Evolutionary conservation across 208 protist species (phyloP).

Genomic region (Trypanosomatidae sp.): DNA sequence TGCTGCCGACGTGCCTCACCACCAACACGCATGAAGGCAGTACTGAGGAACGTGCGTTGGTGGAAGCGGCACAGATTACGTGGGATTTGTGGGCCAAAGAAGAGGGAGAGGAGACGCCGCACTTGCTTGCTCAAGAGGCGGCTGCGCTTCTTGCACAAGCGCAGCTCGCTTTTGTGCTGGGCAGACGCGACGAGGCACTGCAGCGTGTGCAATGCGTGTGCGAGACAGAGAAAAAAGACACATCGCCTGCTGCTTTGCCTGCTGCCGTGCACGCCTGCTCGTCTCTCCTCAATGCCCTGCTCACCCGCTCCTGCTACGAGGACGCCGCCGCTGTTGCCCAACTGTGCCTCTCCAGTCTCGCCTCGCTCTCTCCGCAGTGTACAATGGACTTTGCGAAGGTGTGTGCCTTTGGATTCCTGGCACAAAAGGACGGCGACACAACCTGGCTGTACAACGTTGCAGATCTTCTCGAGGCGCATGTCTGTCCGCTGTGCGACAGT

Average conservation of each 20-base stretch:
- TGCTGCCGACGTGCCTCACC: no score
- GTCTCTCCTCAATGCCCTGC: conserved; percentile 22
- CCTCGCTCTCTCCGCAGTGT: not conserved
- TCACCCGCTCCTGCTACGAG: not conserved
- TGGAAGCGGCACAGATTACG: conserved; percentile 13
- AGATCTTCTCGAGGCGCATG: conserved; percentile 4
- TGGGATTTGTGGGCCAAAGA: not conserved
- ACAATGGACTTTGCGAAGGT: conserved; percentile 29
- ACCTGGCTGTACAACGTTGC: not conserved
- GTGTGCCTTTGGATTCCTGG: conserved; percentile 23
- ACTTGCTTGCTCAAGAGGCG: not conserved
- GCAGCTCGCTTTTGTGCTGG: conserved; percentile 19
- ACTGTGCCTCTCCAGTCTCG: not conserved
- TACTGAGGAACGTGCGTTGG: not conserved
- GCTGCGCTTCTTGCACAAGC: conserved; percentile 6
- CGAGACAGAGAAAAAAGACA: no score
- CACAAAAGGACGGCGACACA: not conserved
- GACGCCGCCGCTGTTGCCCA: conserved; percentile 11
- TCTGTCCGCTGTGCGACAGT: conserved; percentile 10
- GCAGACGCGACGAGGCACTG: not conserved
- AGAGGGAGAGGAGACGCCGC: not conserved
- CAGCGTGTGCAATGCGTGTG: not conserved
- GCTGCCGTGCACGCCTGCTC: conserved; percentile 1
- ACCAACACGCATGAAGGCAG: no score
- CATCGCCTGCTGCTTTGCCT: no score